Conservation (phyloP, 2,329 filamentous ascomycete species). For the Trichoderma sp. region DNA sequence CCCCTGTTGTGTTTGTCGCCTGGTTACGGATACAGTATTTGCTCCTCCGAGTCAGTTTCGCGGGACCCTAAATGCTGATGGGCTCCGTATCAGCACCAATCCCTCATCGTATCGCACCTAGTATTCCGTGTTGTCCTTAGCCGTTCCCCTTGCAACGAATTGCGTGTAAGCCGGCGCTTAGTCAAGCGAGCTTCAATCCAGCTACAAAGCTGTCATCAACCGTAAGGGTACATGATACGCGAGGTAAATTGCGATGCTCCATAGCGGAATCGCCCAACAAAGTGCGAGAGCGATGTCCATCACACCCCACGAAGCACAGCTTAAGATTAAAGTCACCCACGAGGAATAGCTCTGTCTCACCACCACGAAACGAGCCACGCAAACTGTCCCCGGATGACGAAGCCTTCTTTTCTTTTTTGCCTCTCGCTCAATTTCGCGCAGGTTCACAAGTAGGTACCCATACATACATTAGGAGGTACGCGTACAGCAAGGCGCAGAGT, state of each 20-base stretch:
- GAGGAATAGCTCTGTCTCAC: not conserved
- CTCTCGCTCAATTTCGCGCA: not conserved
- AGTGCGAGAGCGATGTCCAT: not conserved
- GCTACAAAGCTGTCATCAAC: not conserved
- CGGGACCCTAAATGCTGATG: constrained; percentile 3
- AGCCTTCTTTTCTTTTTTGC: not conserved
- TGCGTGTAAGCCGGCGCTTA: not conserved
- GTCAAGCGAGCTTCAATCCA: not conserved
- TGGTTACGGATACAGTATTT: not conserved
- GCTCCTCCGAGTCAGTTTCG: not conserved
- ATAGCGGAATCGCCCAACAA: not conserved
- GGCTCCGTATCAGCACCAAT: not conserved
- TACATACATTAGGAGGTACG: not conserved
- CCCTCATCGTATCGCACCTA: not conserved
- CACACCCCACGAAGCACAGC: not conserved
- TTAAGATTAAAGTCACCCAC: not conserved
- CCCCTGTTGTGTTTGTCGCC: not conserved
- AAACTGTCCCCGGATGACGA: not conserved
- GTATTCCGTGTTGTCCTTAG: not conserved
- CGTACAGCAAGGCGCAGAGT: not conserved
- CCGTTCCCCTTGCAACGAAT: not conserved
- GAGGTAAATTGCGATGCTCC: not conserved
- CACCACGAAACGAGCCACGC: constrained; percentile 9
- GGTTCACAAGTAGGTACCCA: not conserved
- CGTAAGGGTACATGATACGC: not conserved